A percentile compares a stretch with the other conserved stretches of the same genome.
Evolutionary conservation across 2,329 filamentous ascomycete species (phyloP).

Genomic region (Neodidymelliopsis sp.): DNA sequence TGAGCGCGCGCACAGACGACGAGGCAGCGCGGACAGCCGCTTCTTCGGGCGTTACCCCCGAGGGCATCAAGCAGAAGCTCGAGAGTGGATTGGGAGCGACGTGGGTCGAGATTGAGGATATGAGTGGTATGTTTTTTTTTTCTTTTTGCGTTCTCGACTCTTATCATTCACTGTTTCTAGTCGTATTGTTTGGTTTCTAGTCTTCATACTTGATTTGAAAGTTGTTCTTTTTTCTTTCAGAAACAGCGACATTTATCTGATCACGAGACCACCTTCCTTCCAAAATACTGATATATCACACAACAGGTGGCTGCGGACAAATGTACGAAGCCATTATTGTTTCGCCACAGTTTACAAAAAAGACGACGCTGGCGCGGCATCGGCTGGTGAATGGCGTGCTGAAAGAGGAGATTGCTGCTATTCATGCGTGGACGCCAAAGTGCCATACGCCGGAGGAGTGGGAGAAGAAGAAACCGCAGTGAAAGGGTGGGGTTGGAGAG

Average conservation of each 20-base stretch:
- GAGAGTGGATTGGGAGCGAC: constrained; percentile 73
- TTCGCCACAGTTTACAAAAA: constrained; percentile 58
- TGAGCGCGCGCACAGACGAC: constrained; percentile 54
- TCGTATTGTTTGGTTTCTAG: background rate
- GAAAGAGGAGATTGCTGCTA: constrained; percentile 85
- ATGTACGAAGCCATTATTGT: constrained; percentile 75
- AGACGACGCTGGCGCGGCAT: constrained; percentile 80
- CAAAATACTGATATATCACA: constrained; percentile 24
- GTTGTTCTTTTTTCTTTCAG: background rate
- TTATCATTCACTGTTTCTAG: background rate
- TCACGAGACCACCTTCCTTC: background rate
- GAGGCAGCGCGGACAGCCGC: constrained; percentile 62
- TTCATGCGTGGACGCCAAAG: constrained; percentile 95
- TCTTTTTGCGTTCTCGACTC: no score
- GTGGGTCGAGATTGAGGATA: constrained; percentile 87
- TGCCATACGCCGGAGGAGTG: constrained; percentile 93
- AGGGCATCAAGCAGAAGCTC: constrained; percentile 72
- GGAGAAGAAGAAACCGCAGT: constrained; percentile 67
- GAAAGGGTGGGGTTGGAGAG: no score
- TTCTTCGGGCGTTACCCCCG: constrained; percentile 72
- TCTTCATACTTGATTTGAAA: no score
- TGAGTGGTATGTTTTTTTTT: constrained; percentile 73
- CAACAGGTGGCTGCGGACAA: constrained; percentile 71
- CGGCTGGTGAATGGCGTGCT: constrained; percentile 83
- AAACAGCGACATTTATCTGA: no score